Percentiles rank a stretch among this genome's conserved stretches.
Conservation (phyloP, 2,329 filamentous ascomycete genomes). For the Neocatenulostroma microsporum region DNA sequence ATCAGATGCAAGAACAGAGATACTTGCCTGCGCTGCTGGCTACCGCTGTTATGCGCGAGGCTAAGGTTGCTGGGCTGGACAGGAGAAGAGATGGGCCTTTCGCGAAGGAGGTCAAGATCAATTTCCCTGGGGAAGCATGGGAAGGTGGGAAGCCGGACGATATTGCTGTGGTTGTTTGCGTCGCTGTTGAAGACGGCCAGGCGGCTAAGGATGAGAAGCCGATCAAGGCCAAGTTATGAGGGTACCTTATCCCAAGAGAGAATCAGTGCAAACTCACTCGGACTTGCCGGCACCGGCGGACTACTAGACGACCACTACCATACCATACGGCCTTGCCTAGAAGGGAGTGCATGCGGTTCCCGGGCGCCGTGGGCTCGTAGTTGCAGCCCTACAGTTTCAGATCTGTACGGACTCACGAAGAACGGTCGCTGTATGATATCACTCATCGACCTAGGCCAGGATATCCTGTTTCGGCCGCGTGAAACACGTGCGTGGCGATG, state of each 20-base stretch:
- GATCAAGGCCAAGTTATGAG: slow-evolving; percentile 28
- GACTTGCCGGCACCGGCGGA: too few relatives aligned
- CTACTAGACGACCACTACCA: background rate
- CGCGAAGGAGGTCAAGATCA: slow-evolving; percentile 83
- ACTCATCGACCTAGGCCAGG: too few relatives aligned
- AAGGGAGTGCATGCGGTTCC: too few relatives aligned
- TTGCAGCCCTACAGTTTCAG: too few relatives aligned
- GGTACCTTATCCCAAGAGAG: background rate
- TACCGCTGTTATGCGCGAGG: slow-evolving; percentile 67
- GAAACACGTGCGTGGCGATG: too few relatives aligned
- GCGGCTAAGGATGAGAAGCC: slow-evolving; percentile 13
- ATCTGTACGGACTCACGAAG: too few relatives aligned
- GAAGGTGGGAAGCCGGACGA: slow-evolving; percentile 92
- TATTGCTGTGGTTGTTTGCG: slow-evolving; percentile 75
- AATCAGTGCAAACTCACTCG: too few relatives aligned
- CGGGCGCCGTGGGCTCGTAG: too few relatives aligned
- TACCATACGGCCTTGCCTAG: too few relatives aligned
- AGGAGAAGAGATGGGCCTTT: slow-evolving; percentile 81
- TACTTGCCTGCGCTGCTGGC: slow-evolving; percentile 74
- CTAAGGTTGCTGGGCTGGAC: slow-evolving; percentile 78
- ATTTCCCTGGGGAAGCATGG: slow-evolving; percentile 80
- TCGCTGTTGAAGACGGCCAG: slow-evolving; percentile 59
- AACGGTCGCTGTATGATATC: too few relatives aligned
- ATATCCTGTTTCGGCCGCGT: too few relatives aligned
- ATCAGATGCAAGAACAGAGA: slow-evolving; percentile 28